Evolutionary conservation across 1,284 basidiomycete species (phyloP), one percentile per base, ranked within the genome.

Genomic region (Pterulicium gracile): DNA sequence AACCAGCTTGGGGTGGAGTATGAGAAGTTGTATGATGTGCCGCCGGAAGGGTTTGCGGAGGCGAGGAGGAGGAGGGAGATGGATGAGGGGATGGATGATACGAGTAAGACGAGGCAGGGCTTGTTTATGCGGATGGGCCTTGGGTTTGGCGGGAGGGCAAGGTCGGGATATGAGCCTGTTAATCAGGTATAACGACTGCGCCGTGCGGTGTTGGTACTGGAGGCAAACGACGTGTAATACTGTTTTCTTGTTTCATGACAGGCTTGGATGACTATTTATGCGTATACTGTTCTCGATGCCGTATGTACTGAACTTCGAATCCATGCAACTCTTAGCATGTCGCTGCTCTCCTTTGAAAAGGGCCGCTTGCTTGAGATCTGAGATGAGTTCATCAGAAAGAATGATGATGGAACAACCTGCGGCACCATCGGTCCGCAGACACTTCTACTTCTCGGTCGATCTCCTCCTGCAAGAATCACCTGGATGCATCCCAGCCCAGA

Each of bases 1-100:
- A 69, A 73, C 49, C 85, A 90, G 62, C 66, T 96, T 3, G 89
- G 88, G 1, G 81, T 98, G 20, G 85, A 95, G 61, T 99, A 98
- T 64, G 82, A 85, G 41, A 70, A 75, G 51, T 60, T 98, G 58
- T 97, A 94, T 62, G 94, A 96, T 59, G 76, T 98, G 4, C 92
- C 92, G 2, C 53, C 69, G 1, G 89, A 91, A 58, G 90, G 89
- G 3, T 89, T 89, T 59, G 61, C 64, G 43, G 85, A 86, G 60
- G 83, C 81, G 51, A 81, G 79, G 66, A 62, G 61, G 58, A 65
- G 68, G 58, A 68, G 68, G 52, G 69, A 74, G 55, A 61, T 62
- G 52, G 81, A 83, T 54, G 80, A 81, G 47, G 72, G 70, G 70
- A 70, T 39, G 72, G 72, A 40, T 65, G 67, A 40, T 52, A 56